Evolutionary conservation across 176 grass and related monocot genomes (phyloP), one percentile per base, ranked within the genome.

Genomic region (Juncus inflexus): DNA sequence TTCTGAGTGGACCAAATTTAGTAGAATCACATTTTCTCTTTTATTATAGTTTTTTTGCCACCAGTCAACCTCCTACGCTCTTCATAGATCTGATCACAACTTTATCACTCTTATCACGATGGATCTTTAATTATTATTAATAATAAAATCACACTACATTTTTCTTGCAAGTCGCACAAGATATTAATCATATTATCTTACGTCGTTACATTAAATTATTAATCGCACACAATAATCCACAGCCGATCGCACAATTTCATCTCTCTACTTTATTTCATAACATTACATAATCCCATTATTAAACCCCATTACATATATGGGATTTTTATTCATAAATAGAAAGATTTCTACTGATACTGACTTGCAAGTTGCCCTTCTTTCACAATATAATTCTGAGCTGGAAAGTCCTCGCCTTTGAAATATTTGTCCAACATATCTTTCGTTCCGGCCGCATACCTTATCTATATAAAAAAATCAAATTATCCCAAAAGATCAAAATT

Each of bases 331-430:
- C 19, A 28, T 28, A 28, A 0, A 71, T 2, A 45, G 67, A 47
- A 0, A 52, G 19, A 52, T 15, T 19, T 62, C 77, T 79, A 89
- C 74, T 65, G 74, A 70, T 89, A 86, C 53, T 89, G 91, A 63
- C 79, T 80, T 2, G 87, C 84, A 9, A 89, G 77, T 55, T 83
- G 71, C 28, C 87, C 92, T 73, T 88, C 84, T 78, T 89, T 97
- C 6, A 97, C 92, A 50, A 97, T 97, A 66, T 97, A 97, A 64
- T 97, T 79, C 16, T 97, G 79, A 50, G 12, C 67, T 0, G 84
- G 82, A 74, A 97, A 97, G 55, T 91, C 92, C 55, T 89, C 74
- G 7, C 92, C 87, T 59, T 97, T 97, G 84, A 97, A 97, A 71
- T 89, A 89, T 47, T 71, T 72, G 54, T 91, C 82, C 58, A 97